Conservation (phyloP, 139 green algal genomes). For the Edaphochlamys debaryana region DNA sequence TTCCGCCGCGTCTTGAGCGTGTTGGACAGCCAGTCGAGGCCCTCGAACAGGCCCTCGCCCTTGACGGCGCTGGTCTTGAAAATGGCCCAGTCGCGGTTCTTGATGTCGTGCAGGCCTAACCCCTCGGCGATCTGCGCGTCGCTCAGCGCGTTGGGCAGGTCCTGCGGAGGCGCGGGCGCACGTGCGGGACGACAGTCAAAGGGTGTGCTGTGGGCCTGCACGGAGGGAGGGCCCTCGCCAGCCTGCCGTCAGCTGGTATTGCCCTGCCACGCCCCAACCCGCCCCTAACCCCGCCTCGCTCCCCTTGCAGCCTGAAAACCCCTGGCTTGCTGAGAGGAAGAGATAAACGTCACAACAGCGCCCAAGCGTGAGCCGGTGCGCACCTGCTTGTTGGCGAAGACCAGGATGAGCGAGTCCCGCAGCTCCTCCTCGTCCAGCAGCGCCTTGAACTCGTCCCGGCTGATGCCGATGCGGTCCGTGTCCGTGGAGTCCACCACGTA, state of each 20-base stretch:
- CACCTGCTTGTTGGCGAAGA: constrained; percentile 99
- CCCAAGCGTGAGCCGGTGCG: too few relatives aligned
- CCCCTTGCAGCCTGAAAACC: too few relatives aligned
- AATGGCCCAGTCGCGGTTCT: constrained; percentile 94
- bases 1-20: constrained; percentile 42
- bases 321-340: too few relatives aligned
- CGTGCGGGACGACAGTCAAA: too few relatives aligned
- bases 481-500: constrained; percentile 99
- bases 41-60: constrained; percentile 96
- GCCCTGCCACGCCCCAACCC: too few relatives aligned
- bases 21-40: constrained; percentile 83
- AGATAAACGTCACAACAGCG: too few relatives aligned
- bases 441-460: constrained; percentile 92
- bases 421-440: constrained; percentile 99
- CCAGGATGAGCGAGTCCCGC: constrained; percentile 90
- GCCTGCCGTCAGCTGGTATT: too few relatives aligned
- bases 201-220: too few relatives aligned
- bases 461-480: constrained; percentile 90
- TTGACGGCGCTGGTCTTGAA: constrained; percentile 97
- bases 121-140: constrained; percentile 94
- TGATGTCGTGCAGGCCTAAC: constrained; percentile 92
- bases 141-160: constrained; percentile 91
- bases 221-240: too few relatives aligned
- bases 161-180: constrained; percentile 61
- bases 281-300: too few relatives aligned